Evolutionary conservation across 805 yeast genomes (phyloP).

Genomic region (Candida chilensis): DNA sequence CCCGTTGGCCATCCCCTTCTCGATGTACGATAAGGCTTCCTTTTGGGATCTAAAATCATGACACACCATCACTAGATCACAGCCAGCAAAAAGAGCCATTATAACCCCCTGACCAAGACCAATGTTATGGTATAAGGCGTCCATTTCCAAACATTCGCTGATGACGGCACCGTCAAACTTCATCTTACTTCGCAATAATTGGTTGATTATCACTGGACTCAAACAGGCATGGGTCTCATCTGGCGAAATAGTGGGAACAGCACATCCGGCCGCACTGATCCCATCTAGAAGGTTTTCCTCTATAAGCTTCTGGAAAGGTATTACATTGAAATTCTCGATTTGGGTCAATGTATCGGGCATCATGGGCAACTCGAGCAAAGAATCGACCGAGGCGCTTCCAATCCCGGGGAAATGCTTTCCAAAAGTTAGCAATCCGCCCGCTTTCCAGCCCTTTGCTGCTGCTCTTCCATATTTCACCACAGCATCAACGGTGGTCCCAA

Average conservation of each 20-base stretch:
- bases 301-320: slow-evolving; percentile 42
- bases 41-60: slow-evolving; percentile 43
- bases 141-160: slow-evolving; percentile 56
- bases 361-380: slow-evolving; percentile 48
- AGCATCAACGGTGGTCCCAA: slow-evolving; percentile 52
- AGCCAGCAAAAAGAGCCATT: slow-evolving; percentile 53
- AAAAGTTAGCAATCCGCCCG: slow-evolving; percentile 43
- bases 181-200: slow-evolving; percentile 39
- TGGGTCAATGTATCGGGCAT: slow-evolving; percentile 47
- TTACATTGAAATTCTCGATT: slow-evolving; percentile 35
- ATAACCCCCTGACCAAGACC: slow-evolving; percentile 62
- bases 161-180: slow-evolving; percentile 48
- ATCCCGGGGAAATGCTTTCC: slow-evolving; percentile 66
- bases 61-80: slow-evolving; percentile 57
- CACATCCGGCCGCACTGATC: slow-evolving; percentile 54
- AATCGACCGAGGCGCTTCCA: slow-evolving; percentile 52
- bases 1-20: slow-evolving; percentile 27
- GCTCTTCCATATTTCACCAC: slow-evolving; percentile 46
- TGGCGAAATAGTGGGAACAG: slow-evolving; percentile 50
- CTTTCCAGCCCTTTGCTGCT: slow-evolving; percentile 41
- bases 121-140: slow-evolving; percentile 50
- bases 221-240: slow-evolving; percentile 58
- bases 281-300: slow-evolving; percentile 40
- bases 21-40: slow-evolving; percentile 40
- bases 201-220: slow-evolving; percentile 41